Evolutionary conservation across 257 asterid species (phyloP).

Genomic region (Rubia yunnanensis): DNA sequence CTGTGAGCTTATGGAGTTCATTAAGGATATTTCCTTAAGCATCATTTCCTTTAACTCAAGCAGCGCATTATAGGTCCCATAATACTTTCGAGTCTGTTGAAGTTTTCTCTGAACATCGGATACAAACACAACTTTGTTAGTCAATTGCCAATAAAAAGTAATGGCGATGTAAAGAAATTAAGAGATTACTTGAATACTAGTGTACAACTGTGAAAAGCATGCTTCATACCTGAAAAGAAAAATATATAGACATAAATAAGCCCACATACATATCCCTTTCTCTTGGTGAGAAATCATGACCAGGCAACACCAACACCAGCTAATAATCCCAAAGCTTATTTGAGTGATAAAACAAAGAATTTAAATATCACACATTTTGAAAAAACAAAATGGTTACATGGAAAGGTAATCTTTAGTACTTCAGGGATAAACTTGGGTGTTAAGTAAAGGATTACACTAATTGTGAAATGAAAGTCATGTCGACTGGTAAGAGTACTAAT

Average conservation of each 20-base stretch:
- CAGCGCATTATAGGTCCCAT: slow-evolving; percentile 74
- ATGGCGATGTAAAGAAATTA: slow-evolving; percentile 2
- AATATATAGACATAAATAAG: background rate
- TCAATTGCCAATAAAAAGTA: slow-evolving; percentile 14
- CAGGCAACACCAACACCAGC: background rate
- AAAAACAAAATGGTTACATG: too few relatives aligned
- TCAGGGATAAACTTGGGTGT: too few relatives aligned
- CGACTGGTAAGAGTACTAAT: too few relatives aligned
- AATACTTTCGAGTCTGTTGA: slow-evolving; percentile 51
- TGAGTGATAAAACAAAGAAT: background rate
- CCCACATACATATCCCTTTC: background rate
- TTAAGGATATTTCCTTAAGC: slow-evolving; percentile 77
- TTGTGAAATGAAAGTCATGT: too few relatives aligned
- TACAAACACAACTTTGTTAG: slow-evolving; percentile 12
- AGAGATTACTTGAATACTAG: slow-evolving; percentile 59
- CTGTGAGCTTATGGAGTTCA: slow-evolving; percentile 79
- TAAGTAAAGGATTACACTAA: too few relatives aligned
- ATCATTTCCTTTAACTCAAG: slow-evolving; percentile 74
- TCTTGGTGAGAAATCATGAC: background rate
- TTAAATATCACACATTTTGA: too few relatives aligned
- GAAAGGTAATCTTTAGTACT: too few relatives aligned
- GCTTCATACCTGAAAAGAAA: slow-evolving; percentile 59
- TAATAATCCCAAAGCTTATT: background rate
- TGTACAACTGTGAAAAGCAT: slow-evolving; percentile 64
- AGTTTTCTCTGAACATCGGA: slow-evolving; percentile 47